Base-by-base conservation (phyloP, 1,139 yeast species). In the Protomyces gravidus region DNA sequence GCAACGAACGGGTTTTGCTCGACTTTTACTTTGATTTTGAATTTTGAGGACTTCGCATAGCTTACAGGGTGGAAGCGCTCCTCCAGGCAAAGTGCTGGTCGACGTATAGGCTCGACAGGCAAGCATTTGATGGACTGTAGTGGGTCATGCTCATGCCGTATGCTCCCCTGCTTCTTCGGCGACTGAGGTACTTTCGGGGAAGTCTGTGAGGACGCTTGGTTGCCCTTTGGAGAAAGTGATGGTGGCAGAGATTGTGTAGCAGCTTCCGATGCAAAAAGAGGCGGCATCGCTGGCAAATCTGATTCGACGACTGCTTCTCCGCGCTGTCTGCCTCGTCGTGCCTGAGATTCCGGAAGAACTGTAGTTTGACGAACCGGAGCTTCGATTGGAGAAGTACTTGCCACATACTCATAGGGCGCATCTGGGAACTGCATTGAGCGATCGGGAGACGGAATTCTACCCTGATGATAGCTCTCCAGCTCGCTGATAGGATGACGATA, bases 211-310 rank as follows among this genome's bases (percentile, higher is more conserved):
- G 15, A 13, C 4, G 15, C 36, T 17, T 36, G 42, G 13, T 5
- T 15, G 19, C 9, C 23, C 17, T 19, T n/a, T n/a, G 42, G 42
- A 6, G 21, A 36, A 6, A 15, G 42, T 13, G 42, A 9, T 9
- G 19, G 23, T 23, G 42, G 42, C 21, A 15, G 23, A n/a, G 42
- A 13, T 15, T 36, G 42, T n/a, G 19, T n/a, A 5, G 23, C 46
- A 11, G 36, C 9, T 9, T 15, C 23, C n/a, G 23, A 26, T 23
- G 13, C 39, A 32, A 53, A 53, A n/a, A 53, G 47, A 6, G 47
- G 51, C 4, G 58, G 58, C 58, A 53, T 53, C 28, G 58, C 58
- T 5, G 58, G 58, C 23, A 53, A 26, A 26, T 53, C 58, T 15
- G 51, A 45, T 39, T 53, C 58, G 6, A 33, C 17, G 11, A 46